Percentiles rank a stretch among this genome's conserved stretches.
phyloP scores from a whole-genome alignment of 2,329 filamentous ascomycete species.

The Alternaria panax region DNA sequence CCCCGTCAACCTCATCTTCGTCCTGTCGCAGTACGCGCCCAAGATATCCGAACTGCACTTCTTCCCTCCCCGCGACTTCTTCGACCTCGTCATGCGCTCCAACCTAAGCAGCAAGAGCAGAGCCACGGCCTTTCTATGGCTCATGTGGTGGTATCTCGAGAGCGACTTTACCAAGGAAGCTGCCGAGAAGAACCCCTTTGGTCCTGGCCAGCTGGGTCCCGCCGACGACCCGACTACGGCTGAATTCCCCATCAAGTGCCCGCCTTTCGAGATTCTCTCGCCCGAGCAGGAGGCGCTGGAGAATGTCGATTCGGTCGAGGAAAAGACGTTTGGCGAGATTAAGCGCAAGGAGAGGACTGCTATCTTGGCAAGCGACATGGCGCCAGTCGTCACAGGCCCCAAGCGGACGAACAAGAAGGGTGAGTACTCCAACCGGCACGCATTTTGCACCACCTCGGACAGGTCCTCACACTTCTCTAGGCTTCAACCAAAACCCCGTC shows the following conservation, averaged over 20 bases:
- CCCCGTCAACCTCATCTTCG: constrained; percentile 95
- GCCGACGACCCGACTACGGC: constrained; percentile 49
- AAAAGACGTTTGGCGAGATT: constrained; percentile 72
- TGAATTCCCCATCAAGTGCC: constrained; percentile 65
- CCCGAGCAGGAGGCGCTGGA: constrained; percentile 71
- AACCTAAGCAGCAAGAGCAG: constrained; percentile 82
- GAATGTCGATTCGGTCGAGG: constrained; percentile 76
- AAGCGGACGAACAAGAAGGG: constrained; percentile 60
- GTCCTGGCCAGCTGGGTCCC: constrained; percentile 57
- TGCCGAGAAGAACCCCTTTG: constrained; percentile 90
- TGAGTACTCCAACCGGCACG: constrained; percentile 18
- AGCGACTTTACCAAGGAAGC: constrained; percentile 91
- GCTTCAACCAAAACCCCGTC: constrained; percentile 52
- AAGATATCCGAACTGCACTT: constrained; percentile 96
- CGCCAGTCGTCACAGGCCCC: constrained; percentile 65
- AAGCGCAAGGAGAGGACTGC: constrained; percentile 76
- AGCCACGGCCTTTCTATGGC: constrained; percentile 89
- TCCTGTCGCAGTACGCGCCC: constrained; percentile 86
- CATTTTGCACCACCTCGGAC: not conserved
- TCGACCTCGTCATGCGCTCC: constrained; percentile 93
- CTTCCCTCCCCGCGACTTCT: constrained; percentile 83
- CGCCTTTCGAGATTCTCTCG: constrained; percentile 70
- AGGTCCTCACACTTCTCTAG: constrained; percentile 26
- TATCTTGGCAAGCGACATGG: constrained; percentile 78
- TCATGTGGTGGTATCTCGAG: constrained; percentile 99